A percentile compares a stretch with the other conserved stretches of the same genome.
Evolutionary conservation across 2,329 filamentous ascomycete species (phyloP).

Genomic region (Nemania diffusa): DNA sequence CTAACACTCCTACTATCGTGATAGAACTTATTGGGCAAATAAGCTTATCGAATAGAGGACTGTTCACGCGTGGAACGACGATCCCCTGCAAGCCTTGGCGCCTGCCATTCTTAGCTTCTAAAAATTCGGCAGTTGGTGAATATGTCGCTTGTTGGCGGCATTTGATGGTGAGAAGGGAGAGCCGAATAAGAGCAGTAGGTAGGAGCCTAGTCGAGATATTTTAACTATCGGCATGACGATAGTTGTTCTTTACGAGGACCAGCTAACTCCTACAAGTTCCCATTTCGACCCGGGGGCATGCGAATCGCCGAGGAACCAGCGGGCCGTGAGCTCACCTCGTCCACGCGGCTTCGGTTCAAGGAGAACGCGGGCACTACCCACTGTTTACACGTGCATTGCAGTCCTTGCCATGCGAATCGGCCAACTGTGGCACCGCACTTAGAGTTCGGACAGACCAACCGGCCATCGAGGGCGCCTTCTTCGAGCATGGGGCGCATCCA

Average conservation of each 20-base stretch:
- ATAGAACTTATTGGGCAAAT: conserved; percentile 19
- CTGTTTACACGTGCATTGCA: conserved; percentile 88
- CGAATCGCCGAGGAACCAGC: conserved; percentile 60
- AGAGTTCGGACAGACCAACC: conserved; percentile 81
- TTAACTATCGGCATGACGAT: not conserved
- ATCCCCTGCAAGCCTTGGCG: conserved; percentile 20
- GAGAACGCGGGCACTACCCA: conserved; percentile 95
- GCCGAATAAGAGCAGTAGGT: not conserved
- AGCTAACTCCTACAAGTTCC: conserved; percentile 51
- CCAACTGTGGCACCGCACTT: conserved; percentile 87
- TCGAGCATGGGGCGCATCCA: conserved; percentile 94
- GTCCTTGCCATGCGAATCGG: conserved; percentile 95
- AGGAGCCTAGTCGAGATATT: not conserved
- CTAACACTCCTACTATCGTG: conserved; percentile 12
- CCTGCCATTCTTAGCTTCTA: conserved; percentile 9
- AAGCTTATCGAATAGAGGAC: conserved; percentile 18
- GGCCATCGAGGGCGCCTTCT: conserved; percentile 82
- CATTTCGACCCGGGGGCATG: conserved; percentile 60
- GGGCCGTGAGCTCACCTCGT: conserved; percentile 64
- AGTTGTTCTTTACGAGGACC: not conserved
- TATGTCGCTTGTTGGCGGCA: not conserved
- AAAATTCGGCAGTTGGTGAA: not conserved
- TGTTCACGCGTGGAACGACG: not conserved
- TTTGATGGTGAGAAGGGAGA: not conserved
- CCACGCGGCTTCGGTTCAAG: conserved; percentile 82